Base-by-base conservation (phyloP, 345 rosid genomes). In the Euphorbia peplus region DNA sequence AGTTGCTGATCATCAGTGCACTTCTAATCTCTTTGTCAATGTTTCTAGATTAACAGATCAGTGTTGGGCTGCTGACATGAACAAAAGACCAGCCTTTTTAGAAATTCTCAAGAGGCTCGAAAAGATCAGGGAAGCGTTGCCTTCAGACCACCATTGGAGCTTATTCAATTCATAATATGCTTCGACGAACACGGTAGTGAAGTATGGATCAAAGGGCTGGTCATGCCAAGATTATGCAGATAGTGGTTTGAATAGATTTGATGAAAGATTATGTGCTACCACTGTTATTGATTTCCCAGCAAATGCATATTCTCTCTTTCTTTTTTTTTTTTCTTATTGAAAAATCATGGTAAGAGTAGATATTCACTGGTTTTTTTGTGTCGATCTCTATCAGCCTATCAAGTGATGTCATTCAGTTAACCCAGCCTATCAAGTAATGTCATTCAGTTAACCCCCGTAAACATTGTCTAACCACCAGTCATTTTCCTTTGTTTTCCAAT, bases 61-160 rank as follows among this genome's bases (percentile, higher is more conserved):
- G 54, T 95, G 96, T 79, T 95, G 99, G 97, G 85, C 85, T 0
- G 77, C 90, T 13, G 97, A 91, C 82, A 88, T 88, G 97, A 91
- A 82, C 77, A 83, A 56, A 73, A 89, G 97, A 76, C 99, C 95
- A 25, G 71, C 97, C 21, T 95, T 95, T 85, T 74, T 95, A 82
- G 99, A 95, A 30, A 91, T 95, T 48, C 93, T 95, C 70, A 91
- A 91, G 88, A 86, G 73, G 76, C 95, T 95, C 26, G 96, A 95
- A 73, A 91, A 87, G 89, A 86, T 95, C 53, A 89, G 88, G 85
- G 95, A 91, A 75, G 76, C 12, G 64, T 58, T 79, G 35, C 89
- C 86, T 53, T 0, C 85, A 19, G 99, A 89, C 82, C 90, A 90
- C 78, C 88, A 76, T 76, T 95, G 99, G 97, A 82, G 73, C 76